Base-by-base conservation (phyloP, 352 stramenopile genomes). In the Phytophthora kernoviae region DNA sequence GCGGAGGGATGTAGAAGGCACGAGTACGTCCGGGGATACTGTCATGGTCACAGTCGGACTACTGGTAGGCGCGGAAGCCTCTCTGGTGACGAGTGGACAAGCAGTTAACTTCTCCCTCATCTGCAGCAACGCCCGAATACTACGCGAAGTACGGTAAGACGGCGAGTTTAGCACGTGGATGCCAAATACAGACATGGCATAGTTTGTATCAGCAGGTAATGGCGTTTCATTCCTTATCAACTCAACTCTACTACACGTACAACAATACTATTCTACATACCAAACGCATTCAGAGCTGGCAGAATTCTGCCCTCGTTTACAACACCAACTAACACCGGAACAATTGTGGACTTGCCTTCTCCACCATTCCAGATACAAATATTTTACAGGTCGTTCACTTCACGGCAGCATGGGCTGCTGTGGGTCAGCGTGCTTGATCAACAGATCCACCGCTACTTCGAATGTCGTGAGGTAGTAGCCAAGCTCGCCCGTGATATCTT, bases 401-500 rank as follows among this genome's bases (percentile, higher is more conserved):
- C 33, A 70, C 24, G 40, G 54, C 45, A 82, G 49, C 66, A 82
- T 78, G 26, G 75, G 68, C 8, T 75, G 58, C 20, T 79, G 58
- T 17, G 66, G 54, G 58, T 84, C 69, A 18, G 56, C 41, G 15
- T 87, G 77, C 20, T 71, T 72, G 17, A 81, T 64, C 26, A 90
- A 65, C 55, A 87, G 64, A 33, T 85, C 72, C 33, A 90, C 75
- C n/a, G 72, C 77, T 21, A 81, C 77, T 40, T 88, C 77, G 44
- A 87, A 90, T 45, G 76, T 90, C 40, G 80, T 86, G 17, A 88
- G 77, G 53, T 90, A 90, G 64, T 87, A 90, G 42, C 80, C 80
- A 26, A 90, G 77, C 62, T 90, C 79, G 49, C 80, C 80, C 37
- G 70, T 81, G 27, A 79, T 74, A 37, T 90, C 77, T 58, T 85